phyloP scores from a whole-genome alignment of 169 alveolate genomes.

The Babesia sp. region DNA sequence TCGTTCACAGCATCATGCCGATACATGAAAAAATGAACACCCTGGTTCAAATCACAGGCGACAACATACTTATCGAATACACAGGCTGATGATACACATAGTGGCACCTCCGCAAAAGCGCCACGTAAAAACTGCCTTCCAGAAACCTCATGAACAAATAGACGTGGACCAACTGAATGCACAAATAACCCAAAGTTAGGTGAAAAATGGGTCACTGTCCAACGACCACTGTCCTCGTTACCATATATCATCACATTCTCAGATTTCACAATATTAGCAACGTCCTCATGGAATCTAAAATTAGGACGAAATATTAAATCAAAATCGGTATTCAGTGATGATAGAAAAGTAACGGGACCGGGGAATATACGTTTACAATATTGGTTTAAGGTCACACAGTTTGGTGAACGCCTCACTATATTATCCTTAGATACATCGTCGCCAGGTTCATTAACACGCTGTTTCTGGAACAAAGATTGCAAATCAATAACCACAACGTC shows the following conservation, averaged over 20 bases:
- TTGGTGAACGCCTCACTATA: slow-evolving; percentile 5
- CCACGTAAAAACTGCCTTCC: slow-evolving; percentile 53
- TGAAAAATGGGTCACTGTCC: slow-evolving; percentile 31
- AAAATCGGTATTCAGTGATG: slow-evolving; percentile 44
- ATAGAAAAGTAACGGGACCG: slow-evolving; percentile 48
- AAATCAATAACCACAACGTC: slow-evolving; percentile 42
- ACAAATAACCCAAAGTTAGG: slow-evolving; percentile 46
- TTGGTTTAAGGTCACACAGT: slow-evolving; percentile 7
- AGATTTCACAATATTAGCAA: not conserved
- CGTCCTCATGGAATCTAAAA: slow-evolving; percentile 25
- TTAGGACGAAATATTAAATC: slow-evolving; percentile 36
- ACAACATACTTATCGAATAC: slow-evolving; percentile 58
- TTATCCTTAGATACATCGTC: not conserved
- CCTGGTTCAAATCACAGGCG: slow-evolving; percentile 54
- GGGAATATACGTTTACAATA: slow-evolving; percentile 55
- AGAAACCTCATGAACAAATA: slow-evolving; percentile 61
- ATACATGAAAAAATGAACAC: slow-evolving; percentile 63
- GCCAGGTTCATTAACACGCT: not conserved
- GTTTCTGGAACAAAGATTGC: slow-evolving; percentile 18
- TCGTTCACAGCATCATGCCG: slow-evolving; percentile 50
- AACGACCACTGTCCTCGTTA: slow-evolving; percentile 19
- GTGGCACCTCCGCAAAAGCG: slow-evolving; percentile 64
- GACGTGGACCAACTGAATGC: slow-evolving; percentile 61
- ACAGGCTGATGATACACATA: slow-evolving; percentile 52
- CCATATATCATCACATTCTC: slow-evolving; percentile 10